These are phyloP conservation scores for Laburnicola sp. DNA, from an alignment of 2,329 filamentous ascomycete genomes.

Conservation along the genomic window DNA sequence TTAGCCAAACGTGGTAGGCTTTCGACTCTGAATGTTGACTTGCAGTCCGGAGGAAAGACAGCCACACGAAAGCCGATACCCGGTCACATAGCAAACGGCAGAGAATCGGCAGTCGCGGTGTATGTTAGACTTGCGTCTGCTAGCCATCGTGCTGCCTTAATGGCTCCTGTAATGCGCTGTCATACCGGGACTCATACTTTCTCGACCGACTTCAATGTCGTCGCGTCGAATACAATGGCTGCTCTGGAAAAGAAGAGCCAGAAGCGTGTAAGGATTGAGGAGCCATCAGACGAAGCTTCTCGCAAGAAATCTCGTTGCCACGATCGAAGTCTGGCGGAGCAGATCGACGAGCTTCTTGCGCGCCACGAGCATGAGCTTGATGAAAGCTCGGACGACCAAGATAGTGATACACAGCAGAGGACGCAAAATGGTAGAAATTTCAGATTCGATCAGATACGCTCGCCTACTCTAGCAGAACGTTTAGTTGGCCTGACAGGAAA, in stretches of 20 bases:
- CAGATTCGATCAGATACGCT: slow-evolving; percentile 9
- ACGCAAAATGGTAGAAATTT: too few relatives aligned
- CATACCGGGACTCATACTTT: slow-evolving; percentile 50
- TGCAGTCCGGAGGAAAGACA: neutral
- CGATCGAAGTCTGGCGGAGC: neutral
- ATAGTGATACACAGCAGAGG: neutral
- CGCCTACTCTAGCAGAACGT: slow-evolving; percentile 38
- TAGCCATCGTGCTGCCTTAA: slow-evolving; percentile 11
- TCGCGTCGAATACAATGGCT: neutral
- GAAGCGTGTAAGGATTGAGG: slow-evolving; percentile 27
- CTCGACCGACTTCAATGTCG: slow-evolving; percentile 43
- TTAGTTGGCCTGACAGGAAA: slow-evolving; percentile 41
- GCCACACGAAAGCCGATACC: too few relatives aligned
- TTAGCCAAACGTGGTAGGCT: neutral
- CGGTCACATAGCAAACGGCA: neutral
- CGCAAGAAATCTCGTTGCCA: slow-evolving; percentile 19
- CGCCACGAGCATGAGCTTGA: neutral
- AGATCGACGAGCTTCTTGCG: neutral
- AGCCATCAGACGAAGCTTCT: slow-evolving; percentile 11
- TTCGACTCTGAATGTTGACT: neutral
- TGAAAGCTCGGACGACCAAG: neutral
- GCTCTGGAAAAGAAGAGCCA: slow-evolving; percentile 8
- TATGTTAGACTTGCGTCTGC: neutral
- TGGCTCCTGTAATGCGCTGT: slow-evolving; percentile 36
- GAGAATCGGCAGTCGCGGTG: neutral